These are phyloP conservation scores for Mycena albidolilacea DNA, from an alignment of 768 basidiomycete species.

Conservation along the genomic window DNA sequence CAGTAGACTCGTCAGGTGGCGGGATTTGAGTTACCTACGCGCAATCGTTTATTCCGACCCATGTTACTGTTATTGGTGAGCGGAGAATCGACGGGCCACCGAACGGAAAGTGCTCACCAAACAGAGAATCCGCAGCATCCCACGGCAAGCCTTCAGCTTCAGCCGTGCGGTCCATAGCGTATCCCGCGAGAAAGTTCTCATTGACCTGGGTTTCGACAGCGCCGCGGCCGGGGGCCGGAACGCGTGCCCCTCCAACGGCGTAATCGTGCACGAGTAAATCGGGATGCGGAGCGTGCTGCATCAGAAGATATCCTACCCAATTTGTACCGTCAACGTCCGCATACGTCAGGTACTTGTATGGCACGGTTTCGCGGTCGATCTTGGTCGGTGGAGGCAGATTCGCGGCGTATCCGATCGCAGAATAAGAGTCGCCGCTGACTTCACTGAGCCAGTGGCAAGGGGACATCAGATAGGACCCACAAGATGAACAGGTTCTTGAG, in stretches of 20 bases:
- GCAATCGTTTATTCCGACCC: conserved; percentile 80
- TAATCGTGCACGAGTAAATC: conserved; percentile 70
- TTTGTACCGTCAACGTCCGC: conserved; percentile 65
- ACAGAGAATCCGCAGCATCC: conserved; percentile 60
- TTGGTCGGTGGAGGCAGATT: conserved; percentile 52
- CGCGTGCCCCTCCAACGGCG: conserved; percentile 67
- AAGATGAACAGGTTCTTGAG: conserved; percentile 67
- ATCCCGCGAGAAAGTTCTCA: conserved; percentile 54
- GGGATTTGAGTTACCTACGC: conserved; percentile 53
- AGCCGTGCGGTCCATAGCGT: conserved; percentile 54
- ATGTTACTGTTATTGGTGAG: conserved; percentile 60
- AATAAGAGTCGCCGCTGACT: conserved; percentile 75
- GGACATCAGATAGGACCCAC: conserved; percentile 51
- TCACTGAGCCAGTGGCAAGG: not conserved
- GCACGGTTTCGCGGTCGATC: conserved; percentile 62
- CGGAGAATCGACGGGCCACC: not conserved
- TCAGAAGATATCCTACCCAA: conserved; percentile 75
- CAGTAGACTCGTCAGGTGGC: too few species aligned
- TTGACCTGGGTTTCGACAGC: conserved; percentile 37
- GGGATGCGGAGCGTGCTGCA: conserved; percentile 56
- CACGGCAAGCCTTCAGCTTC: conserved; percentile 52
- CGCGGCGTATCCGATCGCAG: conserved; percentile 54
- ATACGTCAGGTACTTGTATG: conserved; percentile 65
- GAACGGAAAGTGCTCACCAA: conserved; percentile 53
- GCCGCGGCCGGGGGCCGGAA: conserved; percentile 59